Base-by-base conservation (phyloP, 306 rosid genomes). In the Phaseolus lunatus region DNA sequence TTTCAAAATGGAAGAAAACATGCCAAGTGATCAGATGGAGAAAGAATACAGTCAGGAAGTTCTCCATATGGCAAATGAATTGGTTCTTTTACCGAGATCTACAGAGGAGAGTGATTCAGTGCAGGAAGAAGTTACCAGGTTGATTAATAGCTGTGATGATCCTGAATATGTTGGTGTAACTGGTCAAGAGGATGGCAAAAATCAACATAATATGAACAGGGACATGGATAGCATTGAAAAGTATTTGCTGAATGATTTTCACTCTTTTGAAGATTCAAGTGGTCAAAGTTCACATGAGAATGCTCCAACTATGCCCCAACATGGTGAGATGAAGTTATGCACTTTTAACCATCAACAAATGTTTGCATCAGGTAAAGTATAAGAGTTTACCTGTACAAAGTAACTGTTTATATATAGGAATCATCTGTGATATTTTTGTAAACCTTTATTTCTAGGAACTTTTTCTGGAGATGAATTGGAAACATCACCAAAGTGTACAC, bases 401-500 rank as follows among this genome's bases (percentile, higher is more conserved):
- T 35, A 24, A 10, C 37, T 63, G 20, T 72, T 64, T 64, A 47
- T 16, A 41, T 26, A 26, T 63, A 37, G 8, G 44, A 73, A 50
- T 20, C 19, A 45, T 7, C 56, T 29, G 33, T 72, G 23, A 41
- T 33, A 35, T 67, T n/a, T 14, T 23, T 67, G 14, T 35, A 4
- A 67, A 57, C 65, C 23, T 56, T 75, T 16, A 68, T 75, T 67
- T 75, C 19, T 67, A 74, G 71, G 37, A 35, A 33, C 72, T 54
- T 63, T 35, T 44, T 43, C 44, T 44, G 80, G 39, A 47, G 76
- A 67, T 57, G 80, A 75, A 75, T 48, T 81, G 77, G 80, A 22
- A 23, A 66, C 54, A n/a, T 61, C 76, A 66, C 54, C 72, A 18
- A 68, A 75, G 33, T 19, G 18, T 19, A 68, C 72, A 12, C 76